phyloP scores from a whole-genome alignment of 768 basidiomycete species.

The Boletus patriciae region DNA sequence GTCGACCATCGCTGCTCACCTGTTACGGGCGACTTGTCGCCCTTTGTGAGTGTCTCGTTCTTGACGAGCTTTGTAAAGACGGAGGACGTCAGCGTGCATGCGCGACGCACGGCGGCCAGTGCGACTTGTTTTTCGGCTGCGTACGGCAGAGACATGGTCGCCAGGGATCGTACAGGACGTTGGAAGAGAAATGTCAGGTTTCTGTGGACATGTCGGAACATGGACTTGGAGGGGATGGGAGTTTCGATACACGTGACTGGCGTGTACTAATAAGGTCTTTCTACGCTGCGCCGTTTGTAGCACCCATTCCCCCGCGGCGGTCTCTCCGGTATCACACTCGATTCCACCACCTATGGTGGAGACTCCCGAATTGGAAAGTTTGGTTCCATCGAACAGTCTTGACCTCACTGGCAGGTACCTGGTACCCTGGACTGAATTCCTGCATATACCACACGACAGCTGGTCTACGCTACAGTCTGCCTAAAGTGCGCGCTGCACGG shows the following conservation, averaged over 20 bases:
- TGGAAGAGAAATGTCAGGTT: not conserved
- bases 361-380: too few relatives aligned
- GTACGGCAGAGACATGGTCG: slow-evolving; percentile 54
- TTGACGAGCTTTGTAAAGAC: slow-evolving; percentile 86
- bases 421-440: too few relatives aligned
- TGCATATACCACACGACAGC: too few relatives aligned
- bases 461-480: too few relatives aligned
- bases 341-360: too few relatives aligned
- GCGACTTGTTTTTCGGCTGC: slow-evolving; percentile 77
- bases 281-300: too few relatives aligned
- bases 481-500: too few relatives aligned
- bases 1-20: slow-evolving; percentile 41
- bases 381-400: too few relatives aligned
- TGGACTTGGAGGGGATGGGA: not conserved
- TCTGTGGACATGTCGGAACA: slow-evolving; percentile 16
- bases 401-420: too few relatives aligned
- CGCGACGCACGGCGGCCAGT: slow-evolving; percentile 82
- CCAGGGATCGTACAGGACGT: slow-evolving; percentile 1
- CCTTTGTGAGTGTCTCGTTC: slow-evolving; percentile 84
- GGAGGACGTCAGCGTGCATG: slow-evolving; percentile 77
- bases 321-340: too few relatives aligned
- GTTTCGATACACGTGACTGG: slow-evolving; percentile 6
- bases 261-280: too few relatives aligned
- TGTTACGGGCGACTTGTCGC: slow-evolving; percentile 90
- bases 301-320: too few relatives aligned